Conservation (phyloP, 192 early-diverging fungal genomes). For the Rhizophagus sp. region DNA sequence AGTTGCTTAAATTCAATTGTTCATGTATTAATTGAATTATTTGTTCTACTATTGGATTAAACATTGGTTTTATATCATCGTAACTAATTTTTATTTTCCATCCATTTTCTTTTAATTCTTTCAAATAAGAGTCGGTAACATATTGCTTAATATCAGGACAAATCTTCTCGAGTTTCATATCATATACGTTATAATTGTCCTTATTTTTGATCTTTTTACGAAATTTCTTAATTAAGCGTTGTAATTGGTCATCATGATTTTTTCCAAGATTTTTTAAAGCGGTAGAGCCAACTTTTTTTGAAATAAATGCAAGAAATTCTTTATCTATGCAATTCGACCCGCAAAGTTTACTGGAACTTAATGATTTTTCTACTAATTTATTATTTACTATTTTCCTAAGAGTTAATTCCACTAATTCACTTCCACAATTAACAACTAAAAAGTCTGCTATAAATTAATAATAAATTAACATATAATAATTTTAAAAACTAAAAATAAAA, state of each 20-base stretch:
- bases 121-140: conserved; percentile 27
- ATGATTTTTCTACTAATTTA: conserved; percentile 38
- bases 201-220: neutral
- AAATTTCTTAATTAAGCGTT: conserved; percentile 1
- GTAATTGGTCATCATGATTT: conserved; percentile 26
- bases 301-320: conserved; percentile 43
- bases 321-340: conserved; percentile 49
- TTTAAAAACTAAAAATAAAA: too few species aligned
- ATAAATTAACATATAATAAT: too few species aligned
- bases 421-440: conserved; percentile 46
- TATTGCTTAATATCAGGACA: conserved; percentile 20
- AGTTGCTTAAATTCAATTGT: conserved; percentile 43
- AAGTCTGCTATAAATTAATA: conserved; percentile 21
- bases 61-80: conserved; percentile 52
- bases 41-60: conserved; percentile 55
- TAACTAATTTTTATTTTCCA: conserved; percentile 42
- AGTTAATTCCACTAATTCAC: conserved; percentile 43
- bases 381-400: conserved; percentile 14
- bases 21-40: conserved; percentile 51
- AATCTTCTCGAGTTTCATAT: conserved; percentile 6
- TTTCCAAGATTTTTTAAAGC: conserved; percentile 36
- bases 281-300: conserved; percentile 47
- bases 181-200: neutral
- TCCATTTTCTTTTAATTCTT: conserved; percentile 49
- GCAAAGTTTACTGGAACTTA: conserved; percentile 32